Evolutionary conservation across 768 basidiomycete genomes (phyloP).

Genomic region (Favolaschia claudopus): DNA sequence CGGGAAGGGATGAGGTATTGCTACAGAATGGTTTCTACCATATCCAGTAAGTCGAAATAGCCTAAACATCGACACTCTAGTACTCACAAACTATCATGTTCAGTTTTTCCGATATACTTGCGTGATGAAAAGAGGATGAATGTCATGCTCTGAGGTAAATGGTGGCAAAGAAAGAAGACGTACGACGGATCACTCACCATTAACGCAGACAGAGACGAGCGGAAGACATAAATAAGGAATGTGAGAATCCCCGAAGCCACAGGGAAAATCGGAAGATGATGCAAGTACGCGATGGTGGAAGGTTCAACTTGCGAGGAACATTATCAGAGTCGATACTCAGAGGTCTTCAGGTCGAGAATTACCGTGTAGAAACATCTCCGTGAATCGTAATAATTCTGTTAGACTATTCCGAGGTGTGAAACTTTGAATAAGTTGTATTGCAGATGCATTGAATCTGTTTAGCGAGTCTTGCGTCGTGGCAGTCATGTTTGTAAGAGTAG

Average conservation of each 20-base stretch:
- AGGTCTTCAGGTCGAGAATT: slow-evolving; percentile 8
- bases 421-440: slow-evolving; percentile 40
- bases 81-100: not conserved
- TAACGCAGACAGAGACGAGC: slow-evolving; percentile 44
- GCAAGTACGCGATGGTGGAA: slow-evolving; percentile 33
- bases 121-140: slow-evolving; percentile 42
- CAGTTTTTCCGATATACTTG: slow-evolving; percentile 26
- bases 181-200: slow-evolving; percentile 44
- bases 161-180: slow-evolving; percentile 12
- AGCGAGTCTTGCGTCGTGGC: slow-evolving; percentile 51
- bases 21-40: not conserved
- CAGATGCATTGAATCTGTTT: slow-evolving; percentile 55
- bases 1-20: not conserved
- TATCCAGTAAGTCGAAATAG: not conserved
- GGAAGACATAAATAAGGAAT: slow-evolving; percentile 40
- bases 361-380: slow-evolving; percentile 19
- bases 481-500: slow-evolving; percentile 46
- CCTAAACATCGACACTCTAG: not conserved
- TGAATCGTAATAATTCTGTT: slow-evolving; percentile 7
- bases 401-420: slow-evolving; percentile 28
- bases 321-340: not conserved
- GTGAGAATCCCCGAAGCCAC: slow-evolving; percentile 31
- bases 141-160: slow-evolving; percentile 40
- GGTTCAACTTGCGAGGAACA: slow-evolving; percentile 37
- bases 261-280: slow-evolving; percentile 37